Base-by-base conservation (phyloP, 345 rosid species). In the Bruguiera sexangula region DNA sequence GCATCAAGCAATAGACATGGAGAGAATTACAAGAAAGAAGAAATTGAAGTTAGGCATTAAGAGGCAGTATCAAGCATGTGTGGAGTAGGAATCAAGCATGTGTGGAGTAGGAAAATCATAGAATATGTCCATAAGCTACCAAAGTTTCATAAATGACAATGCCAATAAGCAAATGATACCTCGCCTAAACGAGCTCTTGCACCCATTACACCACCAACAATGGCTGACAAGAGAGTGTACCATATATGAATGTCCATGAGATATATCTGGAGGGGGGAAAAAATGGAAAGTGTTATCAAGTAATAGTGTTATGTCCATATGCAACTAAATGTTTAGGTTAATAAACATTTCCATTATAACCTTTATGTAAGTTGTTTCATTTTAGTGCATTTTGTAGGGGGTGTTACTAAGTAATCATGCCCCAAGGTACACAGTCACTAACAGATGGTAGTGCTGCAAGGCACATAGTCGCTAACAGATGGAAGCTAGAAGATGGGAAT, bases 151-250 rank as follows among this genome's bases (percentile, higher is more conserved):
- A 61, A 65, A 21, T 65, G 36, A 21, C 36, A n/a, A n/a, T n/a
- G 63, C 18, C 37, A 71, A 59, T 61, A 56, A 21, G 19, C 26
- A 39, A 62, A 31, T 63, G 54, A 55, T 84, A 95, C 99, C 96
- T 95, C 99, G 78, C 99, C 99, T 73, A 95, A 79, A 69, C 99
- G 96, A 81, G 83, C 96, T 72, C 93, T 82, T 67, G 99, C 99
- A 69, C 99, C 99, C 96, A 95, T 95, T 59, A 95, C 92, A 66
- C 99, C 99, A 75, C 98, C 99, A 73, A 95, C 76, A 76, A 95
- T 79, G 73, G 99, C 98, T 18, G 99, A 95, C 71, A 95, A 78
- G 65, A 95, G 76, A 63, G 98, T 95, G 83, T 95, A 88, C 89
- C 89, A 95, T 82, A 95, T 95, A 75, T 88, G 89, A 70, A 95